phyloP scores from a whole-genome alignment of 2,329 filamentous ascomycete species.

The Ophiocordyceps camponoti-rufipedis region DNA sequence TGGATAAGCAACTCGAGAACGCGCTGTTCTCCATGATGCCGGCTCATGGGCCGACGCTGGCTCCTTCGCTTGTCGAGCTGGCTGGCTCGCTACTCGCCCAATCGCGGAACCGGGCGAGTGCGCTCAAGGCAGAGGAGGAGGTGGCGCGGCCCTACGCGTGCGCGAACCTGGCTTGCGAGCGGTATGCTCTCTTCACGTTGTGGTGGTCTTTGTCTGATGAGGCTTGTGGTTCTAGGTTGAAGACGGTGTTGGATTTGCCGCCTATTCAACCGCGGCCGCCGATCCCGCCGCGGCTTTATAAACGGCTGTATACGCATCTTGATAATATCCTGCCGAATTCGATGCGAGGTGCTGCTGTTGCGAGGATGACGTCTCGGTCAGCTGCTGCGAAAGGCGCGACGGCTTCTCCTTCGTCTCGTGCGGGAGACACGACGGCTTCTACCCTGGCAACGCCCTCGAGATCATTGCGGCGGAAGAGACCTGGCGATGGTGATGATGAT shows the following conservation, averaged over 20 bases:
- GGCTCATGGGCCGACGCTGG: constrained; percentile 48
- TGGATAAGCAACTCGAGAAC: constrained; percentile 61
- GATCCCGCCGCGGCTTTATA: constrained; percentile 64
- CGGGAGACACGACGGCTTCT: constrained; percentile 10
- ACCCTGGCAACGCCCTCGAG: constrained; percentile 20
- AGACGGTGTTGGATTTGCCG: constrained; percentile 58
- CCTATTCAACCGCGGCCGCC: constrained; percentile 59
- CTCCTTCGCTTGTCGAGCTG: constrained; percentile 50
- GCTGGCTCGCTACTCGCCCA: constrained; percentile 61
- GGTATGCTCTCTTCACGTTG: constrained; percentile 24
- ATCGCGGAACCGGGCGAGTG: constrained; percentile 59
- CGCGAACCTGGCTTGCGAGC: constrained; percentile 76
- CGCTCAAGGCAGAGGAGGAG: constrained; percentile 71
- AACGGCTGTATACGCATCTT: constrained; percentile 65
- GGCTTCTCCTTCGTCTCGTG: constrained; percentile 1
- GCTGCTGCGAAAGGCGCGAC: constrained; percentile 15
- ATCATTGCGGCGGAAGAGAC: constrained; percentile 15
- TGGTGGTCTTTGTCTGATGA: neutral
- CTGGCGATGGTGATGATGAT: constrained; percentile 1
- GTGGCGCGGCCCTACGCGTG: constrained; percentile 72
- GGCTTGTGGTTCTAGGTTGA: constrained; percentile 34
- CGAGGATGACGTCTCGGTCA: constrained; percentile 6
- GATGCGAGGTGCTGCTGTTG: constrained; percentile 9
- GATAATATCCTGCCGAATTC: constrained; percentile 45
- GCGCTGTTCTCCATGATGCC: constrained; percentile 58